These are phyloP conservation scores for Umbelopsis sp. DNA, from an alignment of 192 early-diverging fungal genomes.

Conservation along the genomic window DNA sequence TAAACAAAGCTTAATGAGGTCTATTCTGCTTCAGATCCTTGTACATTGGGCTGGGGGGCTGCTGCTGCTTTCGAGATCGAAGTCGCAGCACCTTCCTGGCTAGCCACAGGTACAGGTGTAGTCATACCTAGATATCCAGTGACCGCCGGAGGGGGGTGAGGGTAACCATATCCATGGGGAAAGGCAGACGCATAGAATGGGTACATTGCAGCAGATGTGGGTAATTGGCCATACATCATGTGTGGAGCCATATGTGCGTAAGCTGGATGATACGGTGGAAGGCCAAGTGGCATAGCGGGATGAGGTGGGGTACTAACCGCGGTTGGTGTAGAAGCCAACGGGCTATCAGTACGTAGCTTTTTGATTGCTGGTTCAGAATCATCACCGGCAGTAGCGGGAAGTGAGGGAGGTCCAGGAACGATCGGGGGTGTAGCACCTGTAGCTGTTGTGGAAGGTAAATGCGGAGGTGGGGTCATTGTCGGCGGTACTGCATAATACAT, in stretches of 20 bases:
- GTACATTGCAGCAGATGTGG: neutral
- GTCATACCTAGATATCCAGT: neutral
- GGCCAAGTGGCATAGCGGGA: neutral
- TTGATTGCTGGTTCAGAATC: neutral
- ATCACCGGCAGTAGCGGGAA: neutral
- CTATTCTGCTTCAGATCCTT: neutral
- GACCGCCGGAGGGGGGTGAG: neutral
- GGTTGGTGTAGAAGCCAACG: neutral
- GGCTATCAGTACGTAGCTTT: neutral
- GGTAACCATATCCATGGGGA: constrained; percentile 4
- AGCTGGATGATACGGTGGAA: constrained; percentile 1
- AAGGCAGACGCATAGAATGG: neutral
- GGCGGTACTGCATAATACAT: neutral
- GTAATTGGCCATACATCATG: constrained; percentile 10
- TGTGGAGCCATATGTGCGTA: neutral
- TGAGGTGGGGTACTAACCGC: neutral
- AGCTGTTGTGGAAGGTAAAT: neutral
- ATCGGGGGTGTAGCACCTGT: neutral
- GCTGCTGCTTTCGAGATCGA: no score
- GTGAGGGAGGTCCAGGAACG: neutral
- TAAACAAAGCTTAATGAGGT: neutral
- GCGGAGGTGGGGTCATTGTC: neutral
- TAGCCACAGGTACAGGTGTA: neutral
- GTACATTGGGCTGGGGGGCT: constrained; percentile 1
- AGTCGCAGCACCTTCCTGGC: neutral